Conservation (phyloP, 495 filamentous ascomycete species). For the Aspergillus sparsus region DNA sequence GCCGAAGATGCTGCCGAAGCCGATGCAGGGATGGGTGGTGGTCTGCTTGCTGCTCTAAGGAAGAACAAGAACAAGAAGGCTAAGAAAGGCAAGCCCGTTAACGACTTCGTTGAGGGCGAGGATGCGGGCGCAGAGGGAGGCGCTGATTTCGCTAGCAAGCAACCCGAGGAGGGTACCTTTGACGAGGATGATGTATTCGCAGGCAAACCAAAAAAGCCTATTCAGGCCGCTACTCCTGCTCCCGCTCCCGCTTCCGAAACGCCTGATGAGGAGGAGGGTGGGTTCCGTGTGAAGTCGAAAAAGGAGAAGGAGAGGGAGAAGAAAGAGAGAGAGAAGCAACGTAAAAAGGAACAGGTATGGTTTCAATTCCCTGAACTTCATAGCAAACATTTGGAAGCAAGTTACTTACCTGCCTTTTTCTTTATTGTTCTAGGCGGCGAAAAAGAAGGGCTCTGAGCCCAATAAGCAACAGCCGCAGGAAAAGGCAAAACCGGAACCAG, state of each 20-base stretch:
- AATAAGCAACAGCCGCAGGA: slow-evolving; percentile 17
- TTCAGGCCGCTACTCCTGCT: slow-evolving; percentile 43
- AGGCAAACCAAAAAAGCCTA: slow-evolving; percentile 64
- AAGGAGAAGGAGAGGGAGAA: slow-evolving; percentile 96
- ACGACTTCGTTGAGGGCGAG: slow-evolving; percentile 76
- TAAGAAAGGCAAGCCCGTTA: slow-evolving; percentile 76
- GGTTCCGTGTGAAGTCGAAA: slow-evolving; percentile 79
- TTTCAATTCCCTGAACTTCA: not conserved
- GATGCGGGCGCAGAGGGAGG: slow-evolving; percentile 51
- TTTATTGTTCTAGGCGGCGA: slow-evolving; percentile 57
- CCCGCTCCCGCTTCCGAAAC: slow-evolving; percentile 33
- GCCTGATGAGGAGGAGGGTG: slow-evolving; percentile 56
- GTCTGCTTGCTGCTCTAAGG: slow-evolving; percentile 79
- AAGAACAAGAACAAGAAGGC: slow-evolving; percentile 91
- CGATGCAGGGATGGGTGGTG: slow-evolving; percentile 56
- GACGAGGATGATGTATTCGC: slow-evolving; percentile 83
- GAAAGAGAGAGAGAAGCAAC: slow-evolving; percentile 89
- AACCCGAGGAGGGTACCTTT: slow-evolving; percentile 79
- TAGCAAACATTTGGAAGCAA: no score
- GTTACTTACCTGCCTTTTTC: not conserved
- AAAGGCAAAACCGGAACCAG: slow-evolving; percentile 35
- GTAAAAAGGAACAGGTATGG: slow-evolving; percentile 84
- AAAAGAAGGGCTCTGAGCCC: slow-evolving; percentile 52
- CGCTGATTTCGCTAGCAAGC: slow-evolving; percentile 62
- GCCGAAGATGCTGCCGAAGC: slow-evolving; percentile 48